Percentiles rank a stretch among this genome's conserved stretches.
Evolutionary conservation across 768 basidiomycete species (phyloP).

Genomic region (Phaeotremella fagi): DNA sequence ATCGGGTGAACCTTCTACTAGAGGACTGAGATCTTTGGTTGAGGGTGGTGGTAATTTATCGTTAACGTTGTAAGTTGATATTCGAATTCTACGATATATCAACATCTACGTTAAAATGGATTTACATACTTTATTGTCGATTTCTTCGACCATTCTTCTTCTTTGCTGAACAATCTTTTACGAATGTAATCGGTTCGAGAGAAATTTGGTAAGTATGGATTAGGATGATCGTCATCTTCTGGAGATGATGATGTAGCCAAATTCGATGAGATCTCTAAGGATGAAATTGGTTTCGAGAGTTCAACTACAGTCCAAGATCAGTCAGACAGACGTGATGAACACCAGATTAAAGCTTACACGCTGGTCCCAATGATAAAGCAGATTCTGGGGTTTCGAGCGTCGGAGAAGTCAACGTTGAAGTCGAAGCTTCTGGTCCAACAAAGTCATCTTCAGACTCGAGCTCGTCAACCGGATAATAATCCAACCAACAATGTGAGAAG

Average conservation of each 20-base stretch:
- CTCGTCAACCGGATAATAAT: slow-evolving; percentile 16
- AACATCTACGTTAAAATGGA: background rate
- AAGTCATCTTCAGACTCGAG: background rate
- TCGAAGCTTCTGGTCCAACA: background rate
- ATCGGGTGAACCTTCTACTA: slow-evolving; percentile 32
- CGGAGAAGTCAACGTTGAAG: background rate
- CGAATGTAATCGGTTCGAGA: slow-evolving; percentile 27
- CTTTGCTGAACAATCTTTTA: slow-evolving; percentile 20
- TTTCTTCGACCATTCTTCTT: slow-evolving; percentile 28
- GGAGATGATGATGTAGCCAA: background rate
- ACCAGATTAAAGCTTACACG: background rate
- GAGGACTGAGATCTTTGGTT: slow-evolving; percentile 21
- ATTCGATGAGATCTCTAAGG: background rate
- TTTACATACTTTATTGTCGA: slow-evolving; percentile 12
- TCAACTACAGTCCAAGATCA: background rate
- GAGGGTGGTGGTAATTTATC: slow-evolving; percentile 34
- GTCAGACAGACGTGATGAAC: background rate
- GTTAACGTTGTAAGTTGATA: slow-evolving; percentile 41
- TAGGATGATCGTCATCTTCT: slow-evolving; percentile 19
- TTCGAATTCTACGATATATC: slow-evolving; percentile 19
- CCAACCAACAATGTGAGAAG: slow-evolving; percentile 22
- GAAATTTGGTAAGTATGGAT: slow-evolving; percentile 27
- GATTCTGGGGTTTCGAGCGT: too few species aligned
- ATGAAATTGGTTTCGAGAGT: background rate
- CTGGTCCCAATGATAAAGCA: too few species aligned